Conservation (phyloP, 768 basidiomycete genomes). For the Amanita thiersii region DNA sequence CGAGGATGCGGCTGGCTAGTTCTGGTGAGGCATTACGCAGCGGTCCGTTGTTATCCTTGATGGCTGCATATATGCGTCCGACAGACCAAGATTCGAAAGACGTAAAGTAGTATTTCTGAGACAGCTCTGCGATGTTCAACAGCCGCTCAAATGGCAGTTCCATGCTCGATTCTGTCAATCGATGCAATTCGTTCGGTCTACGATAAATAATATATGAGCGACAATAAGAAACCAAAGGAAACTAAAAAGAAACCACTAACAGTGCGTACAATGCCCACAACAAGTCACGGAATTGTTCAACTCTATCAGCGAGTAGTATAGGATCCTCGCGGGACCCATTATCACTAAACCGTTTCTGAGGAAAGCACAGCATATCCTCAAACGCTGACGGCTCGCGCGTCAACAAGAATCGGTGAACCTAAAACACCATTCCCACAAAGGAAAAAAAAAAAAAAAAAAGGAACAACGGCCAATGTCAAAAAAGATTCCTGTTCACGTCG, state of each 20-base stretch:
- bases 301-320: constrained; percentile 31
- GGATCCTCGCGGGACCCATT: constrained; percentile 25
- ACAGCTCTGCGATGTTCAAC: constrained; percentile 36
- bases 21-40: constrained; percentile 21
- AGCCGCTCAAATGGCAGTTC: constrained; percentile 29
- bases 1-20: constrained; percentile 37
- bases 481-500: background rate
- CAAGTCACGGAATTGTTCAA: constrained; percentile 38
- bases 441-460: too few relatives aligned
- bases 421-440: too few relatives aligned
- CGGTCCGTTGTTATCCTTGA: constrained; percentile 21
- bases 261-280: constrained; percentile 41
- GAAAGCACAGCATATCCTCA: constrained; percentile 32
- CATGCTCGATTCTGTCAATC: constrained; percentile 10
- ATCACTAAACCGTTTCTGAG: constrained; percentile 15
- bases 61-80: constrained; percentile 28
- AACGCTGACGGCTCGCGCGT: constrained; percentile 34
- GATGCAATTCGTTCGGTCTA: constrained; percentile 33
- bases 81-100: constrained; percentile 37
- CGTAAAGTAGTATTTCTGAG: constrained; percentile 39
- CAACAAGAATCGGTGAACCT: constrained; percentile 39
- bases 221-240: background rate
- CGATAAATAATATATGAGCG: constrained; percentile 1
- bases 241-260: constrained; percentile 22
- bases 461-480: background rate